These are phyloP conservation scores for Phtheirospermum japonicum DNA, from an alignment of 257 asterid genomes.

Conservation along the genomic window DNA sequence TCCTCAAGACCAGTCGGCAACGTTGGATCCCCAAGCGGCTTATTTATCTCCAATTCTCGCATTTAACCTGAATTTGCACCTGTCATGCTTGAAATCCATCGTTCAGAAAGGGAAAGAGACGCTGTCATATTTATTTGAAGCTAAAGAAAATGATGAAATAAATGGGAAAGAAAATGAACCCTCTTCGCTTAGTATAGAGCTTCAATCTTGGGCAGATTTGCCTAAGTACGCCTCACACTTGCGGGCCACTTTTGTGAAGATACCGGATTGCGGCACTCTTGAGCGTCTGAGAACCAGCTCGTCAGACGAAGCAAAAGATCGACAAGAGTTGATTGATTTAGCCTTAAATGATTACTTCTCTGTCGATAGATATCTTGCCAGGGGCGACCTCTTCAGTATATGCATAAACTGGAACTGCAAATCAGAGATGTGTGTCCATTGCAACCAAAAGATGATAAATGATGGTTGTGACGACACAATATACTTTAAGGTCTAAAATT, in stretches of 20 bases:
- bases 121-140: slow-evolving; percentile 54
- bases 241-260: slow-evolving; percentile 84
- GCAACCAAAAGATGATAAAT: slow-evolving; percentile 54
- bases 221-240: slow-evolving; percentile 88
- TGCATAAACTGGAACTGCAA: slow-evolving; percentile 81
- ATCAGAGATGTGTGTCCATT: slow-evolving; percentile 66
- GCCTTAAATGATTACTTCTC: slow-evolving; percentile 74
- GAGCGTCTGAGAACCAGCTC: slow-evolving; percentile 68
- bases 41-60: slow-evolving; percentile 81
- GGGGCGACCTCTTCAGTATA: slow-evolving; percentile 72
- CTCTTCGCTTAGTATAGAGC: slow-evolving; percentile 39
- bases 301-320: slow-evolving; percentile 59
- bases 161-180: slow-evolving; percentile 37
- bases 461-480: slow-evolving; percentile 42
- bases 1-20: slow-evolving; percentile 34
- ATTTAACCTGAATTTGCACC: slow-evolving; percentile 68
- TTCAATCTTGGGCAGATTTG: slow-evolving; percentile 58
- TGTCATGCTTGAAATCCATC: slow-evolving; percentile 62
- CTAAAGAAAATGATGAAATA: slow-evolving; percentile 34
- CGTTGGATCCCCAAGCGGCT: slow-evolving; percentile 61
- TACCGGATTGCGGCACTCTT: slow-evolving; percentile 80
- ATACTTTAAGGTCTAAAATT: slow-evolving; percentile 70
- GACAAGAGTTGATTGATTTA: slow-evolving; percentile 75
- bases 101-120: slow-evolving; percentile 66
- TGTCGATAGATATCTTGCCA: slow-evolving; percentile 76